Conservation (phyloP, 1,139 yeast genomes). For the Geotrichum klebahnii region DNA sequence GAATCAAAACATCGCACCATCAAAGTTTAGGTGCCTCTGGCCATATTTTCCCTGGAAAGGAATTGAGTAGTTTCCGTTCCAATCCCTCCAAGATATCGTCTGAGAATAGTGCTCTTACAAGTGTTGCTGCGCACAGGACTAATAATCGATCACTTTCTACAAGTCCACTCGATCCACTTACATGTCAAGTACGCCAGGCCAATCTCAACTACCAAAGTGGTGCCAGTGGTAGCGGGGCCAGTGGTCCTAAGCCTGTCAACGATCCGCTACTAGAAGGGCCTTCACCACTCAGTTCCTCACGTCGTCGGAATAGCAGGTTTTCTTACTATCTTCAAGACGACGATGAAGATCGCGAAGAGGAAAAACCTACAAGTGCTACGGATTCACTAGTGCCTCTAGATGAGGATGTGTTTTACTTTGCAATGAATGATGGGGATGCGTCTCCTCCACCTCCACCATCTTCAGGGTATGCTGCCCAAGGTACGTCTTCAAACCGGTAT, state of each 20-base stretch:
- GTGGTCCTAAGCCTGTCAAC: too few relatives aligned
- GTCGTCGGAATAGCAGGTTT: conserved; percentile 10
- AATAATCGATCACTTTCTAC: neutral
- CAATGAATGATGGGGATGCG: conserved; percentile 17
- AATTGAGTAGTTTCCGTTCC: conserved; percentile 11
- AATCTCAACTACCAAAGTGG: neutral
- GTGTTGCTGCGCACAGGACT: neutral
- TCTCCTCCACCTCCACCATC: neutral
- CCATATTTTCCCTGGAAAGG: conserved; percentile 16
- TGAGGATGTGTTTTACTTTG: conserved; percentile 20
- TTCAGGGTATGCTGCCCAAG: neutral
- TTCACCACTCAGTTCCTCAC: too few relatives aligned
- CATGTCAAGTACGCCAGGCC: neutral
- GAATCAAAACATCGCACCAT: conserved; percentile 24
- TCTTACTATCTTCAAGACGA: conserved; percentile 5
- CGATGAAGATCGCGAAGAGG: conserved; percentile 1
- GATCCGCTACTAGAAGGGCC: too few relatives aligned
- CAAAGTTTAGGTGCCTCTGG: conserved; percentile 21
- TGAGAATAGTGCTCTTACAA: neutral
- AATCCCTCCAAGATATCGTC: neutral
- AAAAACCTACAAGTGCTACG: neutral
- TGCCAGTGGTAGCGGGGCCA: neutral
- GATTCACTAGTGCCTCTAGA: conserved; percentile 3
- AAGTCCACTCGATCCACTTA: neutral
- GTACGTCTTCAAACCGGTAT: conserved; percentile 2